A percentile compares a stretch with the other conserved stretches of the same genome.
These are phyloP conservation scores for Phytophthora sp. DNA, from an alignment of 352 stramenopile species.

Conservation along the genomic window DNA sequence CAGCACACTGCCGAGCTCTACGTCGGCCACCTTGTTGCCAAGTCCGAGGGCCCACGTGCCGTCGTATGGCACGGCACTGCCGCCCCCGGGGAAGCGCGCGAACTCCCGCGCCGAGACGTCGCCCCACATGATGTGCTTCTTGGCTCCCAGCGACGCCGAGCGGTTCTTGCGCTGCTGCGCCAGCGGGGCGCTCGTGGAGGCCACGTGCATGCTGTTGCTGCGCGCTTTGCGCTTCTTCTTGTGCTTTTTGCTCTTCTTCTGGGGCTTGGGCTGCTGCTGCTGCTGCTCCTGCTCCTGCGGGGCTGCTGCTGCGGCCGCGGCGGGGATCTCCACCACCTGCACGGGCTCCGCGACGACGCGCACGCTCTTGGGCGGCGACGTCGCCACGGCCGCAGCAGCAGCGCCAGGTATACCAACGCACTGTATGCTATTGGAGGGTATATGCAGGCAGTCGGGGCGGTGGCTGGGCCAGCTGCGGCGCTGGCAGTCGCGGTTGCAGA, in stretches of 20 bases:
- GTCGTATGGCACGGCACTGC: slow-evolving; percentile 77
- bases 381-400: slow-evolving; percentile 15
- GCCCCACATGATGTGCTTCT: slow-evolving; percentile 84
- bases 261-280: slow-evolving; percentile 19
- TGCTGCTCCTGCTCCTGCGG: background rate
- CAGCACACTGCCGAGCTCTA: slow-evolving; percentile 73
- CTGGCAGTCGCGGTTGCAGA: slow-evolving; percentile 83
- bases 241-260: slow-evolving; percentile 78
- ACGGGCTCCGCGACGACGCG: slow-evolving; percentile 49
- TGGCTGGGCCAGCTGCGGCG: slow-evolving; percentile 64
- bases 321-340: slow-evolving; percentile 45
- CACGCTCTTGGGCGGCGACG: slow-evolving; percentile 46
- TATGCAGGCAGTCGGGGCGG: slow-evolving; percentile 45
- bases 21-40: slow-evolving; percentile 59
- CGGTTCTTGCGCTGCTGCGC: slow-evolving; percentile 54
- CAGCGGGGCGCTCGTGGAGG: slow-evolving; percentile 24
- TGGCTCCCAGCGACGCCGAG: slow-evolving; percentile 62
- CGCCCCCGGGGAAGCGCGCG: slow-evolving; percentile 77
- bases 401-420: slow-evolving; percentile 30
- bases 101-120: slow-evolving; percentile 76
- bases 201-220: slow-evolving; percentile 72
- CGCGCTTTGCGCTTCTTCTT: slow-evolving; percentile 77
- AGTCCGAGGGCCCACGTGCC: slow-evolving; percentile 84
- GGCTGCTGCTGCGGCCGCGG: slow-evolving; percentile 21
- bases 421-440: slow-evolving; percentile 17